Percentiles rank a stretch among this genome's conserved stretches.
phyloP scores from a whole-genome alignment of 2,329 filamentous ascomycete genomes.

The Pestalotiopsis fici region DNA sequence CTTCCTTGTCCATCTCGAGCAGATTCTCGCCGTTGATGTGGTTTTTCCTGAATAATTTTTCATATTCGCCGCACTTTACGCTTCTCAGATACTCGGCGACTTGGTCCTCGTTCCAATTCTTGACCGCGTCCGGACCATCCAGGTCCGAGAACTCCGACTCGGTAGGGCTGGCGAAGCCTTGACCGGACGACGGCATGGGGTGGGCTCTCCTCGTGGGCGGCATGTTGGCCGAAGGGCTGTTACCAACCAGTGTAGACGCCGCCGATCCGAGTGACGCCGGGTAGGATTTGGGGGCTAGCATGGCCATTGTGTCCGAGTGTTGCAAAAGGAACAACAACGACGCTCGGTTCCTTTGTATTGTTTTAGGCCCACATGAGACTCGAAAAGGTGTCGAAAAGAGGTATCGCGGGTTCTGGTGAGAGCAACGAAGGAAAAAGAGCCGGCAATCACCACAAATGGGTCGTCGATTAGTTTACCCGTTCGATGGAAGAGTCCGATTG shows the following conservation, averaged over 20 bases:
- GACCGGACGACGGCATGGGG: constrained; percentile 47
- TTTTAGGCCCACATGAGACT: constrained; percentile 21
- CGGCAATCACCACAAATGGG: neutral
- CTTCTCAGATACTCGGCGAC: constrained; percentile 89
- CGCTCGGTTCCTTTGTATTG: constrained; percentile 2
- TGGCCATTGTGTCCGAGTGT: constrained; percentile 59
- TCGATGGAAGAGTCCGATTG: neutral
- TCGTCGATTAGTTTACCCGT: neutral
- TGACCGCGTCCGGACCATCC: constrained; percentile 73
- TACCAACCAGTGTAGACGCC: constrained; percentile 45
- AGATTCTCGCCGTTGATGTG: constrained; percentile 98
- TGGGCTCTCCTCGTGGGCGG: constrained; percentile 54
- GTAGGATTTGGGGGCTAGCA: constrained; percentile 77
- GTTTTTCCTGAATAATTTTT: constrained; percentile 84
- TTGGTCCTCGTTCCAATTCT: constrained; percentile 88
- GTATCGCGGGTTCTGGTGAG: neutral
- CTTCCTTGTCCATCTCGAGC: constrained; percentile 94
- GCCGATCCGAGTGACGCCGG: constrained; percentile 55
- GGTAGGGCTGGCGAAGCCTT: constrained; percentile 77
- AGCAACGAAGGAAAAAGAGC: neutral
- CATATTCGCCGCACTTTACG: constrained; percentile 93
- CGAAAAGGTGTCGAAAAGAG: neutral
- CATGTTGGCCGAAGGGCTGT: constrained; percentile 49
- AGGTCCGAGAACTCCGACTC: constrained; percentile 90
- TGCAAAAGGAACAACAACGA: neutral